phyloP scores from a whole-genome alignment of 2,329 filamentous ascomycete species.

The Acrodontium crateriforme region DNA sequence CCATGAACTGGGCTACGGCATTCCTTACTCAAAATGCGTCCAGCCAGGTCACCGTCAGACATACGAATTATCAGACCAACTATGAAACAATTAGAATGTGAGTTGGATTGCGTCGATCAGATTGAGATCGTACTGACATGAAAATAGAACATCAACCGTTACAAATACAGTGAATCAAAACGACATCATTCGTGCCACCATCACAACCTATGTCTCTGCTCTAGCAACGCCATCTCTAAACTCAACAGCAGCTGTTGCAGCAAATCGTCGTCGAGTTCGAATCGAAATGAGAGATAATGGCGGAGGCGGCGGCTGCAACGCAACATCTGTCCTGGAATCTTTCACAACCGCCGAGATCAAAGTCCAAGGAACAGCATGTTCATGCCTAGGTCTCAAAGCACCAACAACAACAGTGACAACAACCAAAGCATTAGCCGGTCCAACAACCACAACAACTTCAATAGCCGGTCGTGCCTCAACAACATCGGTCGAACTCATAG shows the following conservation, averaged over 20 bases:
- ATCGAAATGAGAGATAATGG: too few relatives aligned
- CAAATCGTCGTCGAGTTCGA: too few relatives aligned
- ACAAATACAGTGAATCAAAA: too few relatives aligned
- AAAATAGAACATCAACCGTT: too few relatives aligned
- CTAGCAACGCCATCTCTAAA: too few relatives aligned
- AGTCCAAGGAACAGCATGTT: conserved; percentile 3
- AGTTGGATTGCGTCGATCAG: too few relatives aligned
- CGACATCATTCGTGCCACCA: too few relatives aligned
- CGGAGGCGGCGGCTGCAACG: too few relatives aligned
- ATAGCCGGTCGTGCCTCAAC: conserved; percentile 5
- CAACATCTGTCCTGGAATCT: too few relatives aligned
- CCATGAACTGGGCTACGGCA: background rate
- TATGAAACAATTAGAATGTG: conserved; percentile 1
- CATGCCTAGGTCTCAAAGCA: conserved; percentile 3
- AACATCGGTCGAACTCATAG: conserved; percentile 6
- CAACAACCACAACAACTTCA: conserved; percentile 6
- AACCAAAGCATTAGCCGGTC: conserved; percentile 5
- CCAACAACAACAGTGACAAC: conserved; percentile 8
- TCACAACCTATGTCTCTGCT: too few relatives aligned
- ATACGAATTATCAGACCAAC: conserved; percentile 1
- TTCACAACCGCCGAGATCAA: conserved; percentile 1
- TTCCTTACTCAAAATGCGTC: background rate
- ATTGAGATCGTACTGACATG: too few relatives aligned
- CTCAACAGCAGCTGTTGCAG: too few relatives aligned
- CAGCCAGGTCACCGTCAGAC: background rate